Conservation (phyloP, 352 stramenopile genomes). For the Globisporangium nodosum region DNA sequence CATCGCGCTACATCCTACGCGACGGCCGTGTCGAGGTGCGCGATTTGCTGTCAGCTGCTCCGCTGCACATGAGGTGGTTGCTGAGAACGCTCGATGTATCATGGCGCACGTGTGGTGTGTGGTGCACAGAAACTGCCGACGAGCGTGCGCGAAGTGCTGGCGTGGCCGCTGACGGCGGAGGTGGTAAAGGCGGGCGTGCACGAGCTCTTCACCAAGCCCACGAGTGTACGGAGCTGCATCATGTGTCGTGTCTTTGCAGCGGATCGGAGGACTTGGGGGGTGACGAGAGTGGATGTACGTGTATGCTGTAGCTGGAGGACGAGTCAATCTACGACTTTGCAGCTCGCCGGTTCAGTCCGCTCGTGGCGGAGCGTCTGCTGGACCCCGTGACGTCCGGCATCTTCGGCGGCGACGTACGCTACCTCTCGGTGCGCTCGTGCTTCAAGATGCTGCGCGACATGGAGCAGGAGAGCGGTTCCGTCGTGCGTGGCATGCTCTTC, state of each 20-base stretch:
- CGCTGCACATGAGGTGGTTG: not conserved
- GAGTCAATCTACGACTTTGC: conserved; percentile 85
- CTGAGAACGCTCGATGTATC: not conserved
- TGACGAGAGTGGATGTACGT: not conserved
- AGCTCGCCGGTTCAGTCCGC: conserved; percentile 60
- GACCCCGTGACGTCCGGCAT: conserved; percentile 83
- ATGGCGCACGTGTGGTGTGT: not conserved
- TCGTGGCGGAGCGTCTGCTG: conserved; percentile 73
- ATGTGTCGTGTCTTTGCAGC: not conserved
- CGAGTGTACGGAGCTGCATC: conserved; percentile 11
- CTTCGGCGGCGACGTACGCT: conserved; percentile 79
- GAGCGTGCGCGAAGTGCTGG: conserved; percentile 46
- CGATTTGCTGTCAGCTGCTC: not conserved
- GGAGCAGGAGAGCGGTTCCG: conserved; percentile 67
- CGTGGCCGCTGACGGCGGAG: conserved; percentile 52
- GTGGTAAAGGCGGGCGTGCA: conserved; percentile 57
- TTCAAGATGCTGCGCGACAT: conserved; percentile 77
- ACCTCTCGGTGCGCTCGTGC: conserved; percentile 76
- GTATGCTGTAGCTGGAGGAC: conserved; percentile 29
- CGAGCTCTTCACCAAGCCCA: conserved; percentile 48
- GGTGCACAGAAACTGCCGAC: conserved; percentile 51
- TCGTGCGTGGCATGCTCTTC: conserved; percentile 73
- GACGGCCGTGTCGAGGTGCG: conserved; percentile 59
- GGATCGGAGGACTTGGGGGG: not conserved
- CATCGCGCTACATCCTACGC: conserved; percentile 72